Conservation (phyloP, 345 rosid genomes). For the Lenwebbia sp. region DNA sequence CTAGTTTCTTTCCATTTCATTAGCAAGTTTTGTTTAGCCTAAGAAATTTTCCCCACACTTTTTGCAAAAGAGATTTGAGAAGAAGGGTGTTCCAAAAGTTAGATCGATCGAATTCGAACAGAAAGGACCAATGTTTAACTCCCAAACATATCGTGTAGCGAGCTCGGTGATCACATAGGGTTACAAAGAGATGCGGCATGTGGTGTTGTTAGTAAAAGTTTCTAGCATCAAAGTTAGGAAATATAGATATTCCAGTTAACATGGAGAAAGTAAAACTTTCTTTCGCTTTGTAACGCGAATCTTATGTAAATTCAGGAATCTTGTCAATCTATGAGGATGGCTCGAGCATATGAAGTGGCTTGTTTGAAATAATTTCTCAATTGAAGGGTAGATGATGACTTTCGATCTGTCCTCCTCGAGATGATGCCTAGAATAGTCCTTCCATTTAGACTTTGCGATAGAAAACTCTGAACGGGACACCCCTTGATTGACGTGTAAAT, state of each 20-base stretch:
- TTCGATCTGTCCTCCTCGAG: not conserved
- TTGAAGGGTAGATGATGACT: not conserved
- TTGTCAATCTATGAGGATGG: not conserved
- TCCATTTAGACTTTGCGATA: not conserved
- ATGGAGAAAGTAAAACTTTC: not conserved
- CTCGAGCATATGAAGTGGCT: not conserved
- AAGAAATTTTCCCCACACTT: not conserved
- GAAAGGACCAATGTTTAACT: not conserved
- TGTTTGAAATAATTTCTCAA: not conserved
- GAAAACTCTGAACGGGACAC: not conserved
- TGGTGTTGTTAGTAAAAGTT: not conserved
- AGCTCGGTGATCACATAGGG: not conserved
- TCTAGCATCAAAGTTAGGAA: not conserved
- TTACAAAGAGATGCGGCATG: not conserved
- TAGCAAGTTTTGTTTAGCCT: not conserved
- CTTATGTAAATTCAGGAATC: not conserved
- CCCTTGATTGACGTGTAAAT: too few species aligned
- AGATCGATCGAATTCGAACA: not conserved
- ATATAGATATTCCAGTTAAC: not conserved
- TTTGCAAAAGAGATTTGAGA: not conserved
- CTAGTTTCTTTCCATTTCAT: not conserved
- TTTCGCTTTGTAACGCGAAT: rapidly evolving
- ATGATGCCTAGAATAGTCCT: not conserved
- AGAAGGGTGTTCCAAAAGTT: not conserved
- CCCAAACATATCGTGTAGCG: rapidly evolving